Evolutionary conservation across 2,329 filamentous ascomycete species (phyloP).

Genomic region (Ophiostoma himal-ulmi): DNA sequence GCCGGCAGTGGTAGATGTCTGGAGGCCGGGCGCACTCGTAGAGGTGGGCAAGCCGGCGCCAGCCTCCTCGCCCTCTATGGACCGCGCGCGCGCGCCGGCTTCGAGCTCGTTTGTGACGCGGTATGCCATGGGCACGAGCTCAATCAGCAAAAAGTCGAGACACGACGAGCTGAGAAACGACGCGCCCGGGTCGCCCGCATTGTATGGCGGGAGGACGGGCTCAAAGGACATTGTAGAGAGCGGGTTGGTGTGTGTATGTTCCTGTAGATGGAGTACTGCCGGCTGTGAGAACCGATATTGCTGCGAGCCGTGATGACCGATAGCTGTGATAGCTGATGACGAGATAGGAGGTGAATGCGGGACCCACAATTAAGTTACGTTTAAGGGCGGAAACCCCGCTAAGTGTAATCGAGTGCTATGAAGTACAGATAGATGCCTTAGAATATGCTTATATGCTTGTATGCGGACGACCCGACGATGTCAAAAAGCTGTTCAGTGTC

Average conservation of each 20-base stretch:
- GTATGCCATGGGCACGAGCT: constrained; percentile 91
- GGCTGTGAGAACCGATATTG: not conserved
- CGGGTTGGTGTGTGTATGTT: not conserved
- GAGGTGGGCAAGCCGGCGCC: no score
- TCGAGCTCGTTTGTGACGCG: constrained; percentile 72
- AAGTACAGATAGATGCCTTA: no score
- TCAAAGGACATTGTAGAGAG: constrained; percentile 64
- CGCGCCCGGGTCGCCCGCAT: constrained; percentile 66
- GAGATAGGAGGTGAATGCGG: constrained; percentile 7
- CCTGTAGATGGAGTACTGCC: not conserved
- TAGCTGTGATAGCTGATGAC: not conserved
- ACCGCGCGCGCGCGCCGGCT: constrained; percentile 34
- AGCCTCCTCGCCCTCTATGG: constrained; percentile 33
- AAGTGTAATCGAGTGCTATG: not conserved
- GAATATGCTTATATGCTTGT: not conserved
- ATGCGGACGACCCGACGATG: not conserved
- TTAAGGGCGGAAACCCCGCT: constrained; percentile 13
- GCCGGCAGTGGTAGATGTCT: constrained; percentile 20
- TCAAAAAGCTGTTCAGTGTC: not conserved
- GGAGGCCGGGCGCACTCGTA: not conserved
- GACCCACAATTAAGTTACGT: constrained; percentile 8
- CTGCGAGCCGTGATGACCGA: not conserved
- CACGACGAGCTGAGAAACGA: constrained; percentile 74
- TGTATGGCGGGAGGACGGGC: constrained; percentile 60
- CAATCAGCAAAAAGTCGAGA: constrained; percentile 91